A percentile compares a stretch with the other conserved stretches of the same genome.
These are phyloP conservation scores for Phytophthora lateralis DNA, from an alignment of 352 stramenopile genomes.

Conservation along the genomic window DNA sequence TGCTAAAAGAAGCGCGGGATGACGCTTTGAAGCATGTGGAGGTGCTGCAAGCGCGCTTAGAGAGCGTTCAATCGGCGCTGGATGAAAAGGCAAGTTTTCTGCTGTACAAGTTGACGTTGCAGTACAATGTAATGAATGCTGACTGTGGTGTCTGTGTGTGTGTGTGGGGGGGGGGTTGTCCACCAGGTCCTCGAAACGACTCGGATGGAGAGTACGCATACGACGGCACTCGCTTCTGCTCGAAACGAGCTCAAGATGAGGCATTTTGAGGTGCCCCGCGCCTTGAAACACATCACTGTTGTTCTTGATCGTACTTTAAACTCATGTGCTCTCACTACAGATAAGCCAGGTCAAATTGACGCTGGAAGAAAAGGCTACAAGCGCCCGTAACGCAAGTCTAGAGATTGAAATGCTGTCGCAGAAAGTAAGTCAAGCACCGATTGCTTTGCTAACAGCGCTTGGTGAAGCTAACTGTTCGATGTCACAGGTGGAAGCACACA, in stretches of 20 bases:
- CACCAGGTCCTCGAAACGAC: slow-evolving; percentile 56
- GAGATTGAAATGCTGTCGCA: slow-evolving; percentile 75
- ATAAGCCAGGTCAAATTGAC: slow-evolving; percentile 68
- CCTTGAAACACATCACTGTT: not conserved
- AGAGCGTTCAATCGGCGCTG: slow-evolving; percentile 47
- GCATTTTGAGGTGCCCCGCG: slow-evolving; percentile 64
- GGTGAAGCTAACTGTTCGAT: not conserved
- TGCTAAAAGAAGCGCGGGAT: slow-evolving; percentile 67
- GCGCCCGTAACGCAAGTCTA: slow-evolving; percentile 37
- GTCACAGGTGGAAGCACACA: slow-evolving; percentile 59
- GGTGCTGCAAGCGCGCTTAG: slow-evolving; percentile 52
- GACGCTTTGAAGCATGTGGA: slow-evolving; percentile 69
- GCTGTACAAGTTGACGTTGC: not conserved
- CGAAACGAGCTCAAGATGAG: slow-evolving; percentile 83
- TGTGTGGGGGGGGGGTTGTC: no score
- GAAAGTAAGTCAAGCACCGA: slow-evolving; percentile 44
- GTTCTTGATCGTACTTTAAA: not conserved
- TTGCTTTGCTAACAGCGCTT: not conserved
- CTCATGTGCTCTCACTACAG: slow-evolving; percentile 18
- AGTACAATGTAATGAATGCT: not conserved
- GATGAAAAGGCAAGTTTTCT: slow-evolving; percentile 53
- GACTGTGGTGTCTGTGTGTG: not conserved
- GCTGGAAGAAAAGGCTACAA: slow-evolving; percentile 57
- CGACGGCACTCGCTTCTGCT: slow-evolving; percentile 45
- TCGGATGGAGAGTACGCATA: slow-evolving; percentile 57